A percentile compares a stretch with the other conserved stretches of the same genome.
phyloP scores from a whole-genome alignment of 306 rosid species.

The Gleditsia sinensis region DNA sequence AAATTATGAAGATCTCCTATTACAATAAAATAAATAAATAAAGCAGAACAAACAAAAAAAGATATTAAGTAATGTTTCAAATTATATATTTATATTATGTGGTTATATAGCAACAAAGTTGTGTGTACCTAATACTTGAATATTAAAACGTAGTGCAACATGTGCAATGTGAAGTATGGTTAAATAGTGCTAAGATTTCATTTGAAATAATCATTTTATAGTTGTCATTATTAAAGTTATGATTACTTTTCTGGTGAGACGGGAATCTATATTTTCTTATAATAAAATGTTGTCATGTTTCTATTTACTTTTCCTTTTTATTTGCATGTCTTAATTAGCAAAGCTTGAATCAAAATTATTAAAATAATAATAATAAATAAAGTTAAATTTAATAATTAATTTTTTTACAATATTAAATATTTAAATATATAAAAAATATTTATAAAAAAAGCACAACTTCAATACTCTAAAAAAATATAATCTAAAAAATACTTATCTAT shows the following conservation, averaged over 20 bases:
- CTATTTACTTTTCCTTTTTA: background rate
- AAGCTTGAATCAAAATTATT: too few relatives aligned
- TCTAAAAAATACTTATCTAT: too few relatives aligned
- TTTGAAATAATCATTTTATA: slow-evolving; percentile 14
- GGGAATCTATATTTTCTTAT: background rate
- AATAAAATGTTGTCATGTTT: background rate
- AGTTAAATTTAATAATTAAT: too few relatives aligned
- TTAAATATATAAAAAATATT: too few relatives aligned
- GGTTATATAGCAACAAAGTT: slow-evolving; percentile 7
- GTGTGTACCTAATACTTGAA: slow-evolving; percentile 19
- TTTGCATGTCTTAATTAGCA: background rate
- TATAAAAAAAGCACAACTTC: too few relatives aligned
- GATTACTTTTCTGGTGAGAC: background rate
- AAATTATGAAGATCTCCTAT: too few relatives aligned
- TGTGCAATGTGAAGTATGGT: slow-evolving; percentile 1
- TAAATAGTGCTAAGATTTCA: slow-evolving; percentile 11
- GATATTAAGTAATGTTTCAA: background rate
- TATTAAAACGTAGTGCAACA: background rate
- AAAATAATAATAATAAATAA: too few relatives aligned
- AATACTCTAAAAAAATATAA: too few relatives aligned
- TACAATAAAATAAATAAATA: too few relatives aligned
- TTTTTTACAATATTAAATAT: too few relatives aligned
- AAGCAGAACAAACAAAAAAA: background rate
- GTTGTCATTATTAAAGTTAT: slow-evolving; percentile 5
- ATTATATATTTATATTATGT: background rate